Evolutionary conservation across 129 eudicot genomes (phyloP), one percentile per base, ranked within the genome.

Genomic region (Tagetes erecta): DNA sequence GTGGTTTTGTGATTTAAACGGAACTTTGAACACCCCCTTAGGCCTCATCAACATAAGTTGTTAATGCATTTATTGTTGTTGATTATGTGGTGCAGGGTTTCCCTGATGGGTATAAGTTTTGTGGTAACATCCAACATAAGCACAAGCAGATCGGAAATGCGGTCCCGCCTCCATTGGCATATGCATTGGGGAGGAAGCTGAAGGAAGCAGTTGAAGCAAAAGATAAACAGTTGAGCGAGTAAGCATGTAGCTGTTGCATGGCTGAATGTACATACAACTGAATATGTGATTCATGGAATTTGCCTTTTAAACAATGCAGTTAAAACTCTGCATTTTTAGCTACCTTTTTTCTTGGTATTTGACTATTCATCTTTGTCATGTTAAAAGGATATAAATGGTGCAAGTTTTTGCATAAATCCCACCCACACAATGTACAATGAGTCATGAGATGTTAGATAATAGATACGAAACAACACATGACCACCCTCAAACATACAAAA

Each of bases 131-230:
- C 30, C 87, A 76, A 53, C 84, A 86, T 79, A 86, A 76, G 31
- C 90, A 86, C 65, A 71, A 83, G 72, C 90, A 86, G 73, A 86
- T 86, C 63, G 90, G 90, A n/a, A 86, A 86, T 78, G 90, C 90
- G 3, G 90, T 86, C 34, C 87, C 90, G 33, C 90, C 87, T 38
- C 90, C 90, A 5, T 77, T 86, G 75, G 90, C 90, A 5, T 86
- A 80, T 83, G 90, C 90, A 31, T 71, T 83, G 79, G 90, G 90
- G n/a, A 77, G 85, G 83, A 83, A 86, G 60, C 90, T 86, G 65
- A 86, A 80, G 78, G 90, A 86, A 70, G 90, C 90, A 73, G 14
- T 83, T 3, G 83, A 78, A 58, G 77, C 68, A 11, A 82, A 73
- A 78, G 42, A 80, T 27, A 74, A 30, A 59, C 77, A 71, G 67